Conservation (phyloP, 2,329 filamentous ascomycete species). For the Cladosporium sp. region DNA sequence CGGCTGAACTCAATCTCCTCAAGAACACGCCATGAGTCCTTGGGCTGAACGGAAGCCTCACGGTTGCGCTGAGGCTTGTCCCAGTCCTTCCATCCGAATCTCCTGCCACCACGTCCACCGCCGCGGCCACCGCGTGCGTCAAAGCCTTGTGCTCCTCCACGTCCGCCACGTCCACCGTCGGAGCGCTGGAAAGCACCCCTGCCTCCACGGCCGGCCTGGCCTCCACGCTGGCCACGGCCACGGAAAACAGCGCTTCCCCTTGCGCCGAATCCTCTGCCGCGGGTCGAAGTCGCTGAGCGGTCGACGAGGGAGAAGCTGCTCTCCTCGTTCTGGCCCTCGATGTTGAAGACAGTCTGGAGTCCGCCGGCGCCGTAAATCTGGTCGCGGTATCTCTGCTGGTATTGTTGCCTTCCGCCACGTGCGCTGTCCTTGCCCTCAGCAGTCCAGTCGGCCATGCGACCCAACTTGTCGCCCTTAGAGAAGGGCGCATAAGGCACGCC, state of each 20-base stretch:
- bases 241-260: slow-evolving; percentile 88
- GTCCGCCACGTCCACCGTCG: slow-evolving; percentile 58
- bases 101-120: slow-evolving; percentile 70
- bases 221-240: slow-evolving; percentile 70
- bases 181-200: slow-evolving; percentile 71
- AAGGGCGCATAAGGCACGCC: slow-evolving; percentile 97
- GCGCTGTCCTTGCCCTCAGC: slow-evolving; percentile 77
- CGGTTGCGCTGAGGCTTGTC: slow-evolving; percentile 97
- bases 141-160: slow-evolving; percentile 66
- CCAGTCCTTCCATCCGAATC: slow-evolving; percentile 98
- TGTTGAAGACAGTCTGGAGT: slow-evolving; percentile 73
- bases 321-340: slow-evolving; percentile 86
- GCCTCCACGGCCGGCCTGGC: slow-evolving; percentile 63
- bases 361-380: slow-evolving; percentile 92
- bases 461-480: slow-evolving; percentile 97
- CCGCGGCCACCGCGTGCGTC: slow-evolving; percentile 65
- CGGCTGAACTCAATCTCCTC: slow-evolving; percentile 99
- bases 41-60: slow-evolving; percentile 93
- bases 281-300: slow-evolving; percentile 80
- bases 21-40: slow-evolving; percentile 88
- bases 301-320: slow-evolving; percentile 97
- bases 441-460: slow-evolving; percentile 99
- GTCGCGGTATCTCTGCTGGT: slow-evolving; percentile 89
- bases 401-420: slow-evolving; percentile 77
- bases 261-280: slow-evolving; percentile 75